Evolutionary conservation across 352 stramenopile species (phyloP), one percentile per base, ranked within the genome.

Genomic region (Stephanocyclus meneghinianus): DNA sequence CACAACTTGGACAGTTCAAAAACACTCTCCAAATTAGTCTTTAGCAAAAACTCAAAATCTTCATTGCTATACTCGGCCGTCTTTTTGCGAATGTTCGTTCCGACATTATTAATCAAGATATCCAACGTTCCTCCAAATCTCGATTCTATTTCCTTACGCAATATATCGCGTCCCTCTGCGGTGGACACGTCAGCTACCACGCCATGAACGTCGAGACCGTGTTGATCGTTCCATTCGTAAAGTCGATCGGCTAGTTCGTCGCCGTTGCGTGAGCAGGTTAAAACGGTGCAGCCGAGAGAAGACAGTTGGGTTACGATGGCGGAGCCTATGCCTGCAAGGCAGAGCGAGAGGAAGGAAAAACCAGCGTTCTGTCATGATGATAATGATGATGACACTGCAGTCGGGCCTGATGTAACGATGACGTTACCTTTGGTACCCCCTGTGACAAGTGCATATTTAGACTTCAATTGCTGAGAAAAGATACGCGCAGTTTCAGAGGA

Each of bases 51-150:
- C 48, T 91, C 69, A 69, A 90, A 84, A 62, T 95, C 89, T 47
- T 92, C 83, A 21, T 74, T 60, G 8, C 78, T 92, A 48, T 92
- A 91, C 42, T 93, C 89, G 48, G 82, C 63, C 15, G 90, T 91
- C 40, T 80, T 70, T 78, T 93, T 95, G 45, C 89, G 74, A 72
- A 93, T 87, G 59, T 94, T 95, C 30, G 87, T 91, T 11, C 90
- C 90, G 55, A 95, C 90, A 80, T 95, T 95, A 71, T 95, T 95
- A 13, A 95, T 79, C 4, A 95, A 64, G 60, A 93, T 83, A 85
- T 95, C 88, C 10, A 93, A 61, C 78, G 64, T 70, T 76, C 70
- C 91, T 55, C 35, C 35, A 44, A 72, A 72, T 72, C 64, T 81
- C 2, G 35, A 40, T 50, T 86, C 57, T 18, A 92, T 86, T 55